Percentiles rank a stretch among this genome's conserved stretches.
Conservation (phyloP, 768 basidiomycete genomes). For the Leccinum subgranulosum region DNA sequence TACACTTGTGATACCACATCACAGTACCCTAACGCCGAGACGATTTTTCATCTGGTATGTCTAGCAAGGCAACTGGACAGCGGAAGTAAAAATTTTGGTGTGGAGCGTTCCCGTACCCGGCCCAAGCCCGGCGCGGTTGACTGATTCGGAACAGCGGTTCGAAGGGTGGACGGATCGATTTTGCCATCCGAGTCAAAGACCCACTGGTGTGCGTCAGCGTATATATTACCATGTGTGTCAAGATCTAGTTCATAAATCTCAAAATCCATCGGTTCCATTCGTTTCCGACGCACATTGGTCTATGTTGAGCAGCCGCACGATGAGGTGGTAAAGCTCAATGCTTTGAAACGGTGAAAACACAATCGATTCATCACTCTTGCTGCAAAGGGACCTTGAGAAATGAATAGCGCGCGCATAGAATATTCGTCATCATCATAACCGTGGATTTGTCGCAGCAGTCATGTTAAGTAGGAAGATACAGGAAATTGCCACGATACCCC, state of each 20-base stretch:
- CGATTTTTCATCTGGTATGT: neutral
- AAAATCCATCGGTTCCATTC: constrained; percentile 78
- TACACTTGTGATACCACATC: neutral
- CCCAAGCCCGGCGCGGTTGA: neutral
- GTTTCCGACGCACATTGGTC: constrained; percentile 50
- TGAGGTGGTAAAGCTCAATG: constrained; percentile 78
- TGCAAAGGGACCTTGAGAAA: constrained; percentile 69
- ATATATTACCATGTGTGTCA: neutral
- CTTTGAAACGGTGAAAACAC: constrained; percentile 77
- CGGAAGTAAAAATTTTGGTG: neutral
- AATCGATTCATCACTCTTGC: constrained; percentile 8
- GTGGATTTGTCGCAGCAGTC: constrained; percentile 54
- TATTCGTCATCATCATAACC: constrained; percentile 79
- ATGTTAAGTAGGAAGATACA: neutral
- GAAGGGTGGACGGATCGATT: neutral
- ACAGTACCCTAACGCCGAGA: neutral
- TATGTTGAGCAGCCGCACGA: constrained; percentile 69
- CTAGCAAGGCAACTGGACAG: neutral
- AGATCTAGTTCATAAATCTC: constrained; percentile 53
- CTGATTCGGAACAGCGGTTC: neutral
- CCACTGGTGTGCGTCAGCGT: neutral
- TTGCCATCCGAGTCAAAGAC: neutral
- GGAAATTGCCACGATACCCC: constrained; percentile 45
- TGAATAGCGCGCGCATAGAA: constrained; percentile 85
- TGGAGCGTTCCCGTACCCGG: neutral